Percentiles rank a stretch among this genome's conserved stretches.
Conservation (phyloP, 345 rosid genomes). For the Leavenworthia alabamica region DNA sequence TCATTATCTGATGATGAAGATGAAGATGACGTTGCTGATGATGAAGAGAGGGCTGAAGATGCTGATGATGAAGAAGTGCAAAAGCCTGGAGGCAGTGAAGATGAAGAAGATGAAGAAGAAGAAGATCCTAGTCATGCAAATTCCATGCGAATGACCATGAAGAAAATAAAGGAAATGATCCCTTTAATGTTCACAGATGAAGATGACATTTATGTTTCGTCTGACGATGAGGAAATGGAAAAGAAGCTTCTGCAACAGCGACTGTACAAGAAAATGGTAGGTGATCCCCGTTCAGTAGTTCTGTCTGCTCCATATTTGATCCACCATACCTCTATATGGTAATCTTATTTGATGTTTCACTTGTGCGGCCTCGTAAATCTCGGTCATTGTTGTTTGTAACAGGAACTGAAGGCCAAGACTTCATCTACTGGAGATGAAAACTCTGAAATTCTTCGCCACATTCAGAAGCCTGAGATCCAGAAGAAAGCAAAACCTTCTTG, state of each 20-base stretch:
- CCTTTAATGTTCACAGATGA: constrained; percentile 81
- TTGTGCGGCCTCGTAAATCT: constrained; percentile 1
- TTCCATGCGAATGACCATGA: constrained; percentile 47
- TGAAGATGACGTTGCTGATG: constrained; percentile 36
- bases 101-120: constrained; percentile 43
- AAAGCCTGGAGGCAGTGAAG: constrained; percentile 35
- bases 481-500: constrained; percentile 60
- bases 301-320: background rate
- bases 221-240: constrained; percentile 87
- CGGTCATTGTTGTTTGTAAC: constrained; percentile 26
- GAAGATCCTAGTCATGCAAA: constrained; percentile 41
- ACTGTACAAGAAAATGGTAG: constrained; percentile 56
- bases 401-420: constrained; percentile 48
- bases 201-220: constrained; percentile 67
- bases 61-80: constrained; percentile 40
- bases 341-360: background rate
- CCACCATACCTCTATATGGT: background rate
- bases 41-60: constrained; percentile 37
- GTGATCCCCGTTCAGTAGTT: constrained; percentile 16
- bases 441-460: constrained; percentile 58
- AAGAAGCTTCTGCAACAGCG: constrained; percentile 38
- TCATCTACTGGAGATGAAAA: constrained; percentile 49
- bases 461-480: constrained; percentile 63
- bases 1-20: constrained; percentile 43
- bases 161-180: constrained; percentile 81